A percentile compares a stretch with the other conserved stretches of the same genome.
Conservation (phyloP, 371 early-diverging fungal genomes). For the Mortierella sp. region DNA sequence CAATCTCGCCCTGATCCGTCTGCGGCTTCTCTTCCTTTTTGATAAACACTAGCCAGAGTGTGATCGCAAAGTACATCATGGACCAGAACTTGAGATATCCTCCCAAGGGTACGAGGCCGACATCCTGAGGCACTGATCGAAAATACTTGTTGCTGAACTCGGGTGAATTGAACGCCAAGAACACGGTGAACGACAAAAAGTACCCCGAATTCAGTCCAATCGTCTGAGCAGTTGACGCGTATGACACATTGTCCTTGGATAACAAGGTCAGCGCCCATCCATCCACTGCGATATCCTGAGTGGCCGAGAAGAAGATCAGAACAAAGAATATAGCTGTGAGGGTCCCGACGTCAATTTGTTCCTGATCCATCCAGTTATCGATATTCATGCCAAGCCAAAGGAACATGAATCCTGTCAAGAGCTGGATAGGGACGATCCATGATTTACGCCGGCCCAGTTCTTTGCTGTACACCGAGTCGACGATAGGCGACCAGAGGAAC, state of each 20-base stretch:
- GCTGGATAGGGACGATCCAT: conserved; percentile 98
- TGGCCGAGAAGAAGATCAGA: conserved; percentile 94
- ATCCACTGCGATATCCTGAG: conserved; percentile 98
- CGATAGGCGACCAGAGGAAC: conserved; percentile 96
- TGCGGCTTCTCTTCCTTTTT: conserved; percentile 72
- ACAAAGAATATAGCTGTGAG: conserved; percentile 75
- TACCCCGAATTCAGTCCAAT: conserved; percentile 96
- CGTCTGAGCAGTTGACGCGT: conserved; percentile 96
- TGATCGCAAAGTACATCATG: conserved; percentile 84
- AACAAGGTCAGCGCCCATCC: conserved; percentile 96
- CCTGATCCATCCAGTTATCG: conserved; percentile 75
- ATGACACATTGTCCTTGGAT: conserved; percentile 87
- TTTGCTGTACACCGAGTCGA: conserved; percentile 87
- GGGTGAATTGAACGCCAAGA: conserved; percentile 91
- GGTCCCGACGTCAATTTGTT: conserved; percentile 66
- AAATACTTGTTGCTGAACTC: conserved; percentile 96
- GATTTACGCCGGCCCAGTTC: conserved; percentile 91
- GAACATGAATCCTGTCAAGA: conserved; percentile 79
- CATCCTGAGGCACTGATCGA: conserved; percentile 70
- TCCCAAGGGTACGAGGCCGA: conserved; percentile 84
- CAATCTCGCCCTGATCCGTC: conserved; percentile 59
- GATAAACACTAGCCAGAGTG: conserved; percentile 82
- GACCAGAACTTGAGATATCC: conserved; percentile 94
- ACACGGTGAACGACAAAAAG: conserved; percentile 95
- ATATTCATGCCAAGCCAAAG: conserved; percentile 80